Evolutionary conservation across 2,329 filamentous ascomycete species (phyloP).

Genomic region (Cladosporium sp.): DNA sequence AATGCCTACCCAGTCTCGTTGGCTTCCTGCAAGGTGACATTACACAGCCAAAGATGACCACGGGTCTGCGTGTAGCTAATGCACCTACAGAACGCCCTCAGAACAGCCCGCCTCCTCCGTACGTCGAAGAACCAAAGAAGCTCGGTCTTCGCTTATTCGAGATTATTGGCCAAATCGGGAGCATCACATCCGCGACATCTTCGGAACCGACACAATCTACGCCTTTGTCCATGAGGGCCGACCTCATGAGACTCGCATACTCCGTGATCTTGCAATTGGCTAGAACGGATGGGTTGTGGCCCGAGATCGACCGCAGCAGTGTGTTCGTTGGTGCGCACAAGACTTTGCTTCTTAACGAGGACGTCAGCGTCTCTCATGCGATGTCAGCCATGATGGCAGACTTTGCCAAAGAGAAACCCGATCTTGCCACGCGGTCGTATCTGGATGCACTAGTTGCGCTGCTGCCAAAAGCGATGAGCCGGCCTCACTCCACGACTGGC

Average conservation of each 20-base stretch:
- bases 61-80: constrained; percentile 16
- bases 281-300: constrained; percentile 11
- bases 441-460: constrained; percentile 24
- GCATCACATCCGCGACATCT: neutral
- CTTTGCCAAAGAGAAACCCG: constrained; percentile 27
- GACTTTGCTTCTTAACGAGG: constrained; percentile 27
- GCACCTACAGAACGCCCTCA: constrained; percentile 21
- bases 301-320: constrained; percentile 39
- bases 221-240: neutral
- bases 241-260: constrained; percentile 14
- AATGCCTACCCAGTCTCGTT: constrained; percentile 25
- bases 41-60: neutral
- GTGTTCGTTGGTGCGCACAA: constrained; percentile 42
- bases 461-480: constrained; percentile 25
- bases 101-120: constrained; percentile 18
- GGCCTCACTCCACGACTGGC: constrained; percentile 13
- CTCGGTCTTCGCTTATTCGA: constrained; percentile 27
- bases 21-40: constrained; percentile 30
- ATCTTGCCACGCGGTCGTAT: constrained; percentile 26
- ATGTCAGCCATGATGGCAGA: constrained; percentile 24
- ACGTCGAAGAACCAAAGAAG: constrained; percentile 26
- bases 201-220: neutral
- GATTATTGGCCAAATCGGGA: constrained; percentile 14
- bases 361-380: constrained; percentile 20
- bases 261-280: constrained; percentile 13